These are phyloP conservation scores for Phaeosphaeriaceae sp. DNA, from an alignment of 2,329 filamentous ascomycete genomes.

Conservation along the genomic window DNA sequence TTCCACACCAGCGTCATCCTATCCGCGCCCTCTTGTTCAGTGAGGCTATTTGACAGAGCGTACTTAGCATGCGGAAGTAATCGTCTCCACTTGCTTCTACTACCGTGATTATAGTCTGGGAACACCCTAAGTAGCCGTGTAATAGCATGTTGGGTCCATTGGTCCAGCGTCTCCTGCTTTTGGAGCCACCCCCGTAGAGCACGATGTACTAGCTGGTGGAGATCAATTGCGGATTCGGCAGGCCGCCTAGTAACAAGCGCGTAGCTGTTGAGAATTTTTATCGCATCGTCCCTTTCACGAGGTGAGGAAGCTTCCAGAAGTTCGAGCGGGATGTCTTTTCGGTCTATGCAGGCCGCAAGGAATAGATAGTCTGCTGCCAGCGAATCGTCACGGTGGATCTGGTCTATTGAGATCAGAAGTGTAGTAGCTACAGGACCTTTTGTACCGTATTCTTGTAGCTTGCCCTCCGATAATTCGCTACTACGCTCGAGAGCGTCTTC, in stretches of 20 bases:
- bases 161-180: slow-evolving; percentile 1
- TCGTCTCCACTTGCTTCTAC: slow-evolving; percentile 29
- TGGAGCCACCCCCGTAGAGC: slow-evolving; percentile 13
- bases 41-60: slow-evolving; percentile 13
- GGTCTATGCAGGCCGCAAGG: slow-evolving; percentile 49
- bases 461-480: slow-evolving; percentile 44
- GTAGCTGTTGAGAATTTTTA: slow-evolving; percentile 14
- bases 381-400: slow-evolving; percentile 23
- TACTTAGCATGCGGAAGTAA: slow-evolving; percentile 23
- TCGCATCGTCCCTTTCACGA: slow-evolving; percentile 15
- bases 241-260: slow-evolving; percentile 17
- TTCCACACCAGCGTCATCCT: slow-evolving; percentile 11
- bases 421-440: slow-evolving; percentile 50
- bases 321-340: slow-evolving; percentile 23
- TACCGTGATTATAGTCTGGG: slow-evolving; percentile 15
- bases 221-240: slow-evolving; percentile 14
- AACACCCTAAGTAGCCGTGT: slow-evolving; percentile 21
- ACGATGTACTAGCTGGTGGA: slow-evolving; percentile 20
- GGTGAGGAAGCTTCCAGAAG: slow-evolving; percentile 19
- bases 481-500: slow-evolving; percentile 41
- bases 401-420: slow-evolving; percentile 52
- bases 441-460: slow-evolving; percentile 24
- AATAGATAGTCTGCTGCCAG: slow-evolving; percentile 47
- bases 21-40: slow-evolving; percentile 5
- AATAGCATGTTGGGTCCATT: slow-evolving; percentile 15